Conservation (phyloP, 73 alveolate species). For the Effrenium voratum region DNA sequence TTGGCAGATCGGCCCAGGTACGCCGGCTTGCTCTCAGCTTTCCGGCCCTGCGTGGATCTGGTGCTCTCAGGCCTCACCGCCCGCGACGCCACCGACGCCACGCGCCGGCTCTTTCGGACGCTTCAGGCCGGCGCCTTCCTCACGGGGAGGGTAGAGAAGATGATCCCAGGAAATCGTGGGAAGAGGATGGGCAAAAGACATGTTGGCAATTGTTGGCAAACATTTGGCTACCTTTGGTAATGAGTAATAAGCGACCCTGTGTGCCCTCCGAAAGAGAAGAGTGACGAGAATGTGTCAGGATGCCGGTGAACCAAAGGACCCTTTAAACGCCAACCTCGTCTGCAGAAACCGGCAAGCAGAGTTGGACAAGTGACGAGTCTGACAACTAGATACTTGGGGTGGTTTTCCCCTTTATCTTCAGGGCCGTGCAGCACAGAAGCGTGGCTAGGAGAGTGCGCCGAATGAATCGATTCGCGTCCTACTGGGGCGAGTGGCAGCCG, state of each 20-base stretch:
- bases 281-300: too few relatives aligned
- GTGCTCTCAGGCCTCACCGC: constrained; percentile 87
- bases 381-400: too few relatives aligned
- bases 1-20: not conserved
- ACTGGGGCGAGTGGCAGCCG: constrained; percentile 35
- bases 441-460: constrained; percentile 52
- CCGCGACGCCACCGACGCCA: constrained; percentile 75
- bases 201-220: not conserved
- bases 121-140: constrained; percentile 17
- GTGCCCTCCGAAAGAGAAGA: too few relatives aligned
- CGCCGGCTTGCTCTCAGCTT: constrained; percentile 53
- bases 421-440: too few relatives aligned
- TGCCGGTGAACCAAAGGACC: too few relatives aligned
- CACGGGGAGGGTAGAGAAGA: not conserved
- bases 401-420: too few relatives aligned
- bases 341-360: too few relatives aligned
- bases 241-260: too few relatives aligned
- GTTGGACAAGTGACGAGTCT: too few relatives aligned
- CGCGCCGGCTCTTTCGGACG: constrained; percentile 60
- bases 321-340: too few relatives aligned
- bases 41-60: constrained; percentile 79
- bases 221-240: too few relatives aligned
- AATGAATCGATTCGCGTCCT: constrained; percentile 67
- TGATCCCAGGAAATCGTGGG: not conserved
- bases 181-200: not conserved